Base-by-base conservation (phyloP, 2,329 filamentous ascomycete species). In the Leptographium galeiforme region DNA sequence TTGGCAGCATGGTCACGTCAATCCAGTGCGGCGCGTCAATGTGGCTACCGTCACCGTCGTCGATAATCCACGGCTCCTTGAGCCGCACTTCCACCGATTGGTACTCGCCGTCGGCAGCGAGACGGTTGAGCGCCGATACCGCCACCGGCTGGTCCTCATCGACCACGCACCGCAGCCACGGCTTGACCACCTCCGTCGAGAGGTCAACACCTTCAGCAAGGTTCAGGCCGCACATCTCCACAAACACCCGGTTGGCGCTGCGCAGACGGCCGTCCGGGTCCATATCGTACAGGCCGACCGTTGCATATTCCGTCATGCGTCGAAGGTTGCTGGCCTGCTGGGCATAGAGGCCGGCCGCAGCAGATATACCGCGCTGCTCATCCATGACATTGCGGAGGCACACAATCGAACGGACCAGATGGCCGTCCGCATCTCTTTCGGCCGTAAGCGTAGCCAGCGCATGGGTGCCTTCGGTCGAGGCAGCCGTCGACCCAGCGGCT, bases 281-380 rank as follows among this genome's bases (percentile, higher is more conserved):
- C 65, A 77, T 74, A 50, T 76, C 74, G 57, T 75, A 78, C 71
- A 78, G 73, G 51, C 75, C 75, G 12, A 78, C 75, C 0, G 75
- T 76, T 6, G 74, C 74, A 51, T 73, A 70, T 59, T 78, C 73
- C 8, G 75, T 73, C 66, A 78, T 75, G 45, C 75, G 70, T 59
- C 75, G 75, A 33, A 78, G 64, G 55, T 77, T 76, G 57, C 75
- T 72, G 8, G 73, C 72, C 54, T 77, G 71, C 57, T 76, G 74
- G 2, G 74, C 73, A 47, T 73, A 67, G 18, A 70, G 67, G 32
- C 73, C 65, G 0, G 74, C 75, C 53, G 73, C 72, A 45, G 75
- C 73, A 8, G 73, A 69, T 0, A 71, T 71, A 52, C 69, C 63
- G 57, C 73, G 76, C 59, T 77, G 72, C 32, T 70, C 65, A 25